Conservation (phyloP, 2,329 filamentous ascomycete species). For the Penicillium sp. region DNA sequence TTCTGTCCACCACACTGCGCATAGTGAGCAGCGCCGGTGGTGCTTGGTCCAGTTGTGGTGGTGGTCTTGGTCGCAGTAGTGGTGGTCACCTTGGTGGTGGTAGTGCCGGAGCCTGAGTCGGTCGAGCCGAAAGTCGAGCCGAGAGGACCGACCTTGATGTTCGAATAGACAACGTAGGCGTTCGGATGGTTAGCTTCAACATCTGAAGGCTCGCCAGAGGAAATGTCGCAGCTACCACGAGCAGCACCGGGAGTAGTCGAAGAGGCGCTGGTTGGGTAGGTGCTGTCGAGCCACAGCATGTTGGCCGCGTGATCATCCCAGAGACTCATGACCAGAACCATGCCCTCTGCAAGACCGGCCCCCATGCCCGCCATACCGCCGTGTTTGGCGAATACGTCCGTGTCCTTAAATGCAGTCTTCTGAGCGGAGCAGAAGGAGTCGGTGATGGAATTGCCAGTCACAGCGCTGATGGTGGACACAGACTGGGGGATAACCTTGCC, state of each 20-base stretch:
- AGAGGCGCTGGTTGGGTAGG: conserved; percentile 46
- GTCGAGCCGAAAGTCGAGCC: conserved; percentile 40
- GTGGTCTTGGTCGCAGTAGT: background rate
- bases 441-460: conserved; percentile 48
- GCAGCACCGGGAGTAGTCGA: conserved; percentile 40
- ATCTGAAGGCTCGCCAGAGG: conserved; percentile 44
- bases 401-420: conserved; percentile 49
- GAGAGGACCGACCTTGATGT: conserved; percentile 52
- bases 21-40: conserved; percentile 17
- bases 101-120: conserved; percentile 3
- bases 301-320: conserved; percentile 59
- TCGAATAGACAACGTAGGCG: conserved; percentile 49
- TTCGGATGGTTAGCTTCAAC: conserved; percentile 42
- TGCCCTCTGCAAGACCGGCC: conserved; percentile 23
- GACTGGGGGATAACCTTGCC: conserved; percentile 52
- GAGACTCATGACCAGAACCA: conserved; percentile 53
- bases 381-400: conserved; percentile 44
- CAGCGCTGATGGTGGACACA: conserved; percentile 37
- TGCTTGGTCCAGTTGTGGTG: conserved; percentile 1
- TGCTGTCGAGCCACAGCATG: conserved; percentile 67
- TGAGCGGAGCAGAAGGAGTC: conserved; percentile 50
- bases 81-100: background rate
- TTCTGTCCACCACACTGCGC: conserved; percentile 30
- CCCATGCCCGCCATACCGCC: conserved; percentile 43
- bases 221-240: conserved; percentile 48